Percentiles rank a stretch among this genome's conserved stretches.
Evolutionary conservation across 768 basidiomycete species (phyloP).

Genomic region (Rhizopogon salebrosus): DNA sequence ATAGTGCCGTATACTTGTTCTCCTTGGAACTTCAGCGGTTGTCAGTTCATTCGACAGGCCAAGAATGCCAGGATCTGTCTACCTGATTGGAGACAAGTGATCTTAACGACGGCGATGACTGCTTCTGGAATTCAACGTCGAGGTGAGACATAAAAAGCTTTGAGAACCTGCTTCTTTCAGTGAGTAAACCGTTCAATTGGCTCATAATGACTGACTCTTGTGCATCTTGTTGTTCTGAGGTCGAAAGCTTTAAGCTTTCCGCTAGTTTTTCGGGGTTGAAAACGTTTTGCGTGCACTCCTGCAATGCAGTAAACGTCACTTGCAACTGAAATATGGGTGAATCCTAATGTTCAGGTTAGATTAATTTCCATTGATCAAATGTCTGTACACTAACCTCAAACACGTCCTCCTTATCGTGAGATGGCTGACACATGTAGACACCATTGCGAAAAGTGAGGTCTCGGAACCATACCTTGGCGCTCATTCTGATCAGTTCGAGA

Average conservation of each 20-base stretch:
- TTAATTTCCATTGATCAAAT: background rate
- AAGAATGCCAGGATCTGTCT: conserved; percentile 8
- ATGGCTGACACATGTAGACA: conserved; percentile 72
- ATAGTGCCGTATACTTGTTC: conserved; percentile 74
- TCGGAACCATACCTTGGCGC: conserved; percentile 82
- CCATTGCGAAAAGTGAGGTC: conserved; percentile 76
- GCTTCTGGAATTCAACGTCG: conserved; percentile 83
- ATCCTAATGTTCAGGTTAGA: conserved; percentile 39
- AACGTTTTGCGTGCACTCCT: conserved; percentile 60
- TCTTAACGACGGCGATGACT: conserved; percentile 54
- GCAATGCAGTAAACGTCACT: conserved; percentile 80
- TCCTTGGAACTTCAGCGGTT: conserved; percentile 74
- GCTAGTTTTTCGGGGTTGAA: conserved; percentile 86
- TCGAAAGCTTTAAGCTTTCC: conserved; percentile 75
- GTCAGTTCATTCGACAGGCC: conserved; percentile 3
- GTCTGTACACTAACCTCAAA: conserved; percentile 34
- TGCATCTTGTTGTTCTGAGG: conserved; percentile 92
- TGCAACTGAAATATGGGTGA: conserved; percentile 77
- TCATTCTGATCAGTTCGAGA: conserved; percentile 2
- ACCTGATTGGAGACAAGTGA: conserved; percentile 75
- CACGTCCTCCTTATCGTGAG: conserved; percentile 39
- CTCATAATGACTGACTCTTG: conserved; percentile 64
- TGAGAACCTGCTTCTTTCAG: conserved; percentile 59
- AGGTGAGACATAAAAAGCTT: conserved; percentile 92
- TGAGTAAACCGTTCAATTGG: conserved; percentile 3